Conservation (phyloP, 140 eudicot species). For the Stevia rebaudiana region DNA sequence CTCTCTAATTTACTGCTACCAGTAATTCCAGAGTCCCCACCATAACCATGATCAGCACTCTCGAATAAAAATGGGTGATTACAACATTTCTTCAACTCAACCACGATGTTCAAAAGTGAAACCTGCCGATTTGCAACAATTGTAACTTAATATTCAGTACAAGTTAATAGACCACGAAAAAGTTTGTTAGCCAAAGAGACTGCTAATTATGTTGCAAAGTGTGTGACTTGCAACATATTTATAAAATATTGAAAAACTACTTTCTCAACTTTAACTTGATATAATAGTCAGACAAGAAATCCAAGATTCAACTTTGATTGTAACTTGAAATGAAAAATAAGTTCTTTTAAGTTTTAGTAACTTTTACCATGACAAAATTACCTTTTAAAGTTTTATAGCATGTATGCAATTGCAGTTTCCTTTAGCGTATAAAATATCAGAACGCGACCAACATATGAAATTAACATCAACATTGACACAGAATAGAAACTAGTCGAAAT, state of each 20-base stretch:
- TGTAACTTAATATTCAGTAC: conserved; percentile 7
- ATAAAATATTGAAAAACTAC: not conserved
- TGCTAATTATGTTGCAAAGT: conserved; percentile 1
- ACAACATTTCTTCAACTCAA: conserved; percentile 98
- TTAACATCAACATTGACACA: not conserved
- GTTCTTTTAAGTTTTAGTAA: not conserved
- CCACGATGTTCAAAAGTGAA: conserved; percentile 93
- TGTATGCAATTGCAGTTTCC: not conserved
- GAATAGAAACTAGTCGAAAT: not conserved
- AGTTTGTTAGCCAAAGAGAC: not conserved
- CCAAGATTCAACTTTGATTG: not conserved
- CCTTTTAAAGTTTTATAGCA: not conserved
- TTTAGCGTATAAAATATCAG: not conserved
- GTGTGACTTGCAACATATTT: not conserved
- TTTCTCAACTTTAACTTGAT: not conserved
- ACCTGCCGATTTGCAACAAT: conserved; percentile 50
- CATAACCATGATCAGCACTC: conserved; percentile 99
- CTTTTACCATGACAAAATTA: not conserved
- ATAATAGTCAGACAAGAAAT: conserved; percentile 1
- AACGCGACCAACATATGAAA: not conserved
- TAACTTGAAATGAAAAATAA: not conserved
- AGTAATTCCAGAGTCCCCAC: conserved; percentile 72
- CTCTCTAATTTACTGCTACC: conserved; percentile 92
- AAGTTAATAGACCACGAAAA: not conserved
- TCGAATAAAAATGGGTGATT: conserved; percentile 95